These are phyloP conservation scores for Serendipita indica DNA, from an alignment of 768 basidiomycete species.

Conservation along the genomic window DNA sequence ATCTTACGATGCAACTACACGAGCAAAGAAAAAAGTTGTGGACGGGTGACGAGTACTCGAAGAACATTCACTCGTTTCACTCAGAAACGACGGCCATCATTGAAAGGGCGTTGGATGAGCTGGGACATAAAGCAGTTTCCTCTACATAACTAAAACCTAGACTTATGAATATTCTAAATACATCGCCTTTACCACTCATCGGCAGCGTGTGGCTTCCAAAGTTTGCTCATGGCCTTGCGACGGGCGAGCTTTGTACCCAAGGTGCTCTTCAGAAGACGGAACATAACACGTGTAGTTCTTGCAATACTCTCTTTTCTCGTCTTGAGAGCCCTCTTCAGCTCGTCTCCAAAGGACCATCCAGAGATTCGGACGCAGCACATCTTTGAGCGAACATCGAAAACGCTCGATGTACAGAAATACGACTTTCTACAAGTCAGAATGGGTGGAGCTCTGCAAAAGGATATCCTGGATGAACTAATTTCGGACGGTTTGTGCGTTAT, in stretches of 20 bases:
- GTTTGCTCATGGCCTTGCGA: background rate
- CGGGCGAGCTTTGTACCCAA: background rate
- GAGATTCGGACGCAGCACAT: conserved; percentile 46
- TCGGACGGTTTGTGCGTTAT: conserved; percentile 39
- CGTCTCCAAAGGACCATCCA: conserved; percentile 15
- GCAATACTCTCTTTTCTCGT: conserved; percentile 3
- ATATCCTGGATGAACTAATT: conserved; percentile 64
- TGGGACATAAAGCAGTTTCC: conserved; percentile 5
- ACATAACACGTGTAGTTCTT: background rate
- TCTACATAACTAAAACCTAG: too few relatives aligned
- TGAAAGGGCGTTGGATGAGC: background rate
- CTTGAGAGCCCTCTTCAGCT: conserved; percentile 4
- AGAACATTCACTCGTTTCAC: background rate
- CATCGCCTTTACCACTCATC: background rate
- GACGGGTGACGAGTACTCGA: background rate
- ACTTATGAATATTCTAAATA: background rate
- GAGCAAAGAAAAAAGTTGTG: background rate
- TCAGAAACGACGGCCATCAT: background rate
- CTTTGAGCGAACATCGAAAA: conserved; percentile 58
- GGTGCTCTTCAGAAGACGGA: background rate
- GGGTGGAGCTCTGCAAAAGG: conserved; percentile 71
- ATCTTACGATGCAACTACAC: background rate
- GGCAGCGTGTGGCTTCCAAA: background rate
- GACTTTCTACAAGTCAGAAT: conserved; percentile 77
- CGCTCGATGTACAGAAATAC: conserved; percentile 77